phyloP scores from a whole-genome alignment of 495 filamentous ascomycete genomes.

The Chaetomium fimeti region DNA sequence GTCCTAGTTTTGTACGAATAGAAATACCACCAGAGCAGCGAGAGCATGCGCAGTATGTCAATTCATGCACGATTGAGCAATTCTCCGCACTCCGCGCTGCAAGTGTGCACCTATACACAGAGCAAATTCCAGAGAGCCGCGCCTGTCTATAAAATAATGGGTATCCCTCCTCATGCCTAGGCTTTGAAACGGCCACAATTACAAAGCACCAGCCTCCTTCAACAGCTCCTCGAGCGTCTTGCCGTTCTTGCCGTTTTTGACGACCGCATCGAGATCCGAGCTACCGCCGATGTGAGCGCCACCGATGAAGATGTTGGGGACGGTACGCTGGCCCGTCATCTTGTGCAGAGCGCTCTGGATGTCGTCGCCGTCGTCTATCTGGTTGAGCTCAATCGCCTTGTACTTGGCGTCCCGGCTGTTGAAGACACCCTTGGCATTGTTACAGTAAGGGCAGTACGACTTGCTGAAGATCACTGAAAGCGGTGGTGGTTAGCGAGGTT shows the following conservation, averaged over 20 bases:
- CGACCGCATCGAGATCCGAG: conserved; percentile 75
- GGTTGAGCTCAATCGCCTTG: conserved; percentile 76
- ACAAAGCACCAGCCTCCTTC: conserved; percentile 41
- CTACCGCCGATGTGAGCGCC: conserved; percentile 94
- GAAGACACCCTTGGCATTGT: conserved; percentile 71
- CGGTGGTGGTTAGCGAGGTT: neutral
- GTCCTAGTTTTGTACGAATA: neutral
- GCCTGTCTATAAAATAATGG: conserved; percentile 8
- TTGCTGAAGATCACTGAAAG: conserved; percentile 85
- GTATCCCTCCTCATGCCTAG: conserved; percentile 2
- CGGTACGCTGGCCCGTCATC: conserved; percentile 77
- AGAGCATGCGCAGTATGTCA: neutral
- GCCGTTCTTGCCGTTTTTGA: conserved; percentile 37
- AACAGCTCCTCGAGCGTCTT: conserved; percentile 45
- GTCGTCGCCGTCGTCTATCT: conserved; percentile 74
- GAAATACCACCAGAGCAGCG: neutral
- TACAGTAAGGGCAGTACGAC: conserved; percentile 95
- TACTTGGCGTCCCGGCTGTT: conserved; percentile 68
- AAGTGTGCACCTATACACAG: neutral
- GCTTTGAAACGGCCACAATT: conserved; percentile 10
- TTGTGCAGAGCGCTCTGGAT: conserved; percentile 82
- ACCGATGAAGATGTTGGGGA: conserved; percentile 93
- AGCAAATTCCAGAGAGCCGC: neutral
- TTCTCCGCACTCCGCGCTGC: neutral
- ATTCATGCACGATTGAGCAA: neutral